Percentiles rank a stretch among this genome's conserved stretches.
These are phyloP conservation scores for Dictyostelium discoideum DNA, from an alignment of 78 protist genomes.

Conservation along the genomic window DNA sequence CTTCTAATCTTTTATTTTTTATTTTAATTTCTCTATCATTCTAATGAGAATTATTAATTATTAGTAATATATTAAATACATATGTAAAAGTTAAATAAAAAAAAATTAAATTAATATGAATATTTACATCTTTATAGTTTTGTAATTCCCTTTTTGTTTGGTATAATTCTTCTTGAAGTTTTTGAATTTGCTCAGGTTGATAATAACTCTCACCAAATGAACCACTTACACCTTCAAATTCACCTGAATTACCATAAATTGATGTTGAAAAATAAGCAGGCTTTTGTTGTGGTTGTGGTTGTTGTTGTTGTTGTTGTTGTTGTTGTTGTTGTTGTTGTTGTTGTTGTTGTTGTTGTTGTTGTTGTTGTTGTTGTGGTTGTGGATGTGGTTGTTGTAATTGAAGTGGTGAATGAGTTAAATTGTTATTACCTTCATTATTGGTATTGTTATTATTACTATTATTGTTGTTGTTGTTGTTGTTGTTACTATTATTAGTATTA, in stretches of 20 bases:
- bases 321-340: background rate
- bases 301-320: background rate
- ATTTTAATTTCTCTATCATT: background rate
- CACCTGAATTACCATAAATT: background rate
- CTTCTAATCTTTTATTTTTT: background rate
- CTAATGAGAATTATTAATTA: background rate
- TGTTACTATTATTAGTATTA: background rate
- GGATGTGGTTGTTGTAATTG: background rate
- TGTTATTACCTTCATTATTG: background rate
- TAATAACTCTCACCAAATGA: background rate
- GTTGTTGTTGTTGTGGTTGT: background rate
- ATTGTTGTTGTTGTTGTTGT: background rate
- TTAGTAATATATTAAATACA: background rate
- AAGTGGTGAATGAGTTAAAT: background rate
- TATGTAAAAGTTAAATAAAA: background rate
- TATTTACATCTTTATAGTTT: background rate
- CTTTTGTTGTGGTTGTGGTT: background rate
- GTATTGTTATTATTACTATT: background rate
- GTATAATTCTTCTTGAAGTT: background rate
- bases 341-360: background rate
- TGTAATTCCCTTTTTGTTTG: background rate
- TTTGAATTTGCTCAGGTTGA: background rate
- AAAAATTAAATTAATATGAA: background rate
- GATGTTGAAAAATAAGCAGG: background rate
- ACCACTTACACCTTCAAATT: conserved; percentile 1